phyloP scores from a whole-genome alignment of 176 grass and related monocot species.

The Saccharum spontaneum region DNA sequence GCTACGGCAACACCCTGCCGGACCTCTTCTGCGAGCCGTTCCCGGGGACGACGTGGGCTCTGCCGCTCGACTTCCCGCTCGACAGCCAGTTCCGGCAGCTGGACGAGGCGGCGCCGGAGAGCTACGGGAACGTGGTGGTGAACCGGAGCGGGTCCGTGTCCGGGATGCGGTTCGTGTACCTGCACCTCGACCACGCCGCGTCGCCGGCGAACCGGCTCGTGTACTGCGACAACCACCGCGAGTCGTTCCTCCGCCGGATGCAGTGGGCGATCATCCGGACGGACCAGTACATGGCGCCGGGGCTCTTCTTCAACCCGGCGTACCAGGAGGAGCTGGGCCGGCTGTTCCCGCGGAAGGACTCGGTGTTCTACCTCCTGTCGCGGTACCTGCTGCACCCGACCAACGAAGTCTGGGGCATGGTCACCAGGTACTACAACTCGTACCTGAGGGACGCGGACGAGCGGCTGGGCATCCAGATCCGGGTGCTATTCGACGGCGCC shows the following conservation, averaged over 20 bases:
- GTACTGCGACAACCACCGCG: slow-evolving; percentile 48
- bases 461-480: slow-evolving; percentile 52
- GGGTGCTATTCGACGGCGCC: slow-evolving; percentile 42
- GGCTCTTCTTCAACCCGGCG: slow-evolving; percentile 48
- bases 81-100: slow-evolving; percentile 3
- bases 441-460: slow-evolving; percentile 41
- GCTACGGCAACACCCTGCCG: not conserved
- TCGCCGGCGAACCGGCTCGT: slow-evolving; percentile 40
- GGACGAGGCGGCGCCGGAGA: slow-evolving; percentile 34
- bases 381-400: slow-evolving; percentile 58
- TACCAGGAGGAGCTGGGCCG: slow-evolving; percentile 44
- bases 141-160: not conserved
- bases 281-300: slow-evolving; percentile 58
- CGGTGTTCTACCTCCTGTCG: slow-evolving; percentile 55
- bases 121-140: slow-evolving; percentile 46
- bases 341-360: slow-evolving; percentile 51
- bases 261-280: slow-evolving; percentile 59
- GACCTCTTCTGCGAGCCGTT: slow-evolving; percentile 61
- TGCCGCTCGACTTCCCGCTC: slow-evolving; percentile 38
- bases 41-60: slow-evolving; percentile 45
- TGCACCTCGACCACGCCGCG: slow-evolving; percentile 40
- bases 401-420: slow-evolving; percentile 58
- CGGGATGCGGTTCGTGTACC: slow-evolving; percentile 33
- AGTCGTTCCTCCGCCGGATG: slow-evolving; percentile 38
- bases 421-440: slow-evolving; percentile 53